Base-by-base conservation (phyloP, 1,284 basidiomycete species). In the Athelia psychrophila region DNA sequence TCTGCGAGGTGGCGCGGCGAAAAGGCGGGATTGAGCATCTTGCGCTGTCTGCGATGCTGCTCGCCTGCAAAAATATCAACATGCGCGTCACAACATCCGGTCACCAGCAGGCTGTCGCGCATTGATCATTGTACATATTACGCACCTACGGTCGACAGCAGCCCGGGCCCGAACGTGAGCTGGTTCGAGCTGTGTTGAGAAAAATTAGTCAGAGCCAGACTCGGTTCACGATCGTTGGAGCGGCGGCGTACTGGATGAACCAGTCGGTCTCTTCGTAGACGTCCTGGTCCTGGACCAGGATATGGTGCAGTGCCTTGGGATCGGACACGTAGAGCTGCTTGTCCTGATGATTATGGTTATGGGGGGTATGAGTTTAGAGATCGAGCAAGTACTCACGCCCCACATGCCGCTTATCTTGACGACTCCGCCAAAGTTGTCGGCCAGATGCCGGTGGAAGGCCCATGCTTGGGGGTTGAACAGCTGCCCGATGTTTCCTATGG, bases 21-120 rank as follows among this genome's bases (percentile, higher is more conserved):
- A 56, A 81, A 81, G 1, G 73, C 73, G 1, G 76, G 77, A 51
- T 74, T 77, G 22, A 80, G 60, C 57, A 80, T 67, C 55, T 75
- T 77, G 20, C 76, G 66, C 53, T 79, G 76, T 47, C 67, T 70
- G 40, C 64, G 64, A 55, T 77, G 73, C 27, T 72, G 67, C 23
- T 73, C 64, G 1, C 75, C 75, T 78, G 23, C 6, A 9, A n/a
- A n/a, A n/a, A n/a, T n/a, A n/a, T n/a, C n/a, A n/a, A n/a, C n/a
- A n/a, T n/a, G n/a, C n/a, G n/a, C n/a, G n/a, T 35, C 12, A 35
- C n/a, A n/a, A 10, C 33, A 35, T n/a, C 10, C 12, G n/a, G n/a
- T n/a, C n/a, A 35, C n/a, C 12, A 35, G 33, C 33, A n/a, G 33
- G 12, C 33, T 35, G 33, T 35, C 12, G 33, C 10, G 33, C 12